Evolutionary conservation across 2,329 filamentous ascomycete genomes (phyloP).

Genomic region (Aciculosporium take): DNA sequence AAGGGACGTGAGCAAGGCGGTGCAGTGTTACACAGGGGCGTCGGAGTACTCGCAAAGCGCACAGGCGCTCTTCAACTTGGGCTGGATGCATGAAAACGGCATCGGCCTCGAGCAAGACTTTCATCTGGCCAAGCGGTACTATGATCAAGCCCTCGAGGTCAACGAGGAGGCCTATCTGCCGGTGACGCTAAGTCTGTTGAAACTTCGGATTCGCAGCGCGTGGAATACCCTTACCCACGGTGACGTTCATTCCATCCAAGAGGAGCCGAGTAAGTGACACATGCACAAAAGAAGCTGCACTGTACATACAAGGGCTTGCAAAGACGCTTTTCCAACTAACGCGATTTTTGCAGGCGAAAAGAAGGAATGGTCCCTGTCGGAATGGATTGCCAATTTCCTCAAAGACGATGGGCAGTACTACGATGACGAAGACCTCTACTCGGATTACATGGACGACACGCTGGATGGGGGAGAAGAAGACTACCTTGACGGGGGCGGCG

Average conservation of each 20-base stretch:
- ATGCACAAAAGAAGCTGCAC: background rate
- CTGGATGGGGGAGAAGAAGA: constrained; percentile 43
- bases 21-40: constrained; percentile 81
- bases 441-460: constrained; percentile 37
- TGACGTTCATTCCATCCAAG: constrained; percentile 80
- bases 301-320: too few relatives aligned
- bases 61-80: constrained; percentile 91
- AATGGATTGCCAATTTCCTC: constrained; percentile 81
- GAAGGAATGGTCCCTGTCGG: constrained; percentile 62
- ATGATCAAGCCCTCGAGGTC: constrained; percentile 81
- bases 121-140: constrained; percentile 91
- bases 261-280: constrained; percentile 60
- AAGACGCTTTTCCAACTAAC: too few relatives aligned
- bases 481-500: constrained; percentile 57
- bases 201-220: constrained; percentile 70
- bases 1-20: constrained; percentile 68
- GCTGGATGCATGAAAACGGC: constrained; percentile 99
- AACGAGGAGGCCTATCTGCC: constrained; percentile 90
- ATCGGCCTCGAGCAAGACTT: constrained; percentile 88
- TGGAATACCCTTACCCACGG: constrained; percentile 92
- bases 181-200: constrained; percentile 75
- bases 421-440: constrained; percentile 36
- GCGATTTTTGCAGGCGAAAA: constrained; percentile 54
- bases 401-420: constrained; percentile 56
- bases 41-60: constrained; percentile 85